Percentiles rank a stretch among this genome's conserved stretches.
phyloP scores from a whole-genome alignment of 768 basidiomycete species.

The Hericium coralloides region DNA sequence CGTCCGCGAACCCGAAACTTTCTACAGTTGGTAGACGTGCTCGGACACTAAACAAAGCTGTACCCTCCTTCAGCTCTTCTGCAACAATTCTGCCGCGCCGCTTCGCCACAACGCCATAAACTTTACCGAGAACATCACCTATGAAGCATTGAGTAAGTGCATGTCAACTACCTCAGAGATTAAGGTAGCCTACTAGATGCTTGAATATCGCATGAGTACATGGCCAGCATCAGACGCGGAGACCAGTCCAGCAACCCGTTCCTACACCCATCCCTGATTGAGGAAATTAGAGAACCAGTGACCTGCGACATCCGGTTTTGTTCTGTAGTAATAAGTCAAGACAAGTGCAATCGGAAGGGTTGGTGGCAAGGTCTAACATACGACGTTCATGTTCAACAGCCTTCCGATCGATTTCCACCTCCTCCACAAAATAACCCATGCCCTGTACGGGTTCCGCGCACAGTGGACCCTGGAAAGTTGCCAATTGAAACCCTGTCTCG shows the following conservation, averaged over 20 bases:
- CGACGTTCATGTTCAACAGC: constrained; percentile 60
- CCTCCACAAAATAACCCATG: constrained; percentile 84
- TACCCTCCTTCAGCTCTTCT: constrained; percentile 99
- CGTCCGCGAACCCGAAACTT: constrained; percentile 96
- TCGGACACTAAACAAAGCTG: constrained; percentile 85
- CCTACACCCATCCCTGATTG: constrained; percentile 82
- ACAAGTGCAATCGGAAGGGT: no score
- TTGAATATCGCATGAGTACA: constrained; percentile 99
- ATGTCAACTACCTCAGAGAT: background rate
- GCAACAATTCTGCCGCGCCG: constrained; percentile 88
- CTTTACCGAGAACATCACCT: constrained; percentile 97
- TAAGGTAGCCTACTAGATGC: constrained; percentile 68
- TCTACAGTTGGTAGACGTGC: constrained; percentile 93
- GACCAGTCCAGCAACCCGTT: constrained; percentile 95
- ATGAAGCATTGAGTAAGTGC: constrained; percentile 11
- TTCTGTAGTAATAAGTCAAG: constrained; percentile 31
- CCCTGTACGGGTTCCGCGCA: constrained; percentile 95
- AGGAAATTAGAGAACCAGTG: constrained; percentile 84
- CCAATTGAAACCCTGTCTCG: constrained; percentile 93
- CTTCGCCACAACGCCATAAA: constrained; percentile 90
- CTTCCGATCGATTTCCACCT: constrained; percentile 51
- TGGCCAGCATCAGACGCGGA: constrained; percentile 91
- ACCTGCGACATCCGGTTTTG: constrained; percentile 78
- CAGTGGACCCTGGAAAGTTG: constrained; percentile 87
- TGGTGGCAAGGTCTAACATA: constrained; percentile 20